Evolutionary conservation across 306 rosid genomes (phyloP), one percentile per base, ranked within the genome.

Genomic region (Prinsepia uniflora): DNA sequence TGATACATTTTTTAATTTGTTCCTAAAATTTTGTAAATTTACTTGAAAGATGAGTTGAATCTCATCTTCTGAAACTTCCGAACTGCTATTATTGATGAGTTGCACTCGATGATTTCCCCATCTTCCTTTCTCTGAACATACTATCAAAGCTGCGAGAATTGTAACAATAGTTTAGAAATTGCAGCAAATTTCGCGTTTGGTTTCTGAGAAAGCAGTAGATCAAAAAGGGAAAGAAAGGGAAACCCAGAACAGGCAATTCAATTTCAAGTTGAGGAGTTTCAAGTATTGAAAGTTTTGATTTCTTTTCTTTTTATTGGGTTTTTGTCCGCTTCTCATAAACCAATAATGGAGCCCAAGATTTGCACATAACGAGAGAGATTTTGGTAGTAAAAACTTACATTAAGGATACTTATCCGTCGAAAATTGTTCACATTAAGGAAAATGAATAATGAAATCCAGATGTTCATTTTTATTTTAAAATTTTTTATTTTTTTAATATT

Each of bases 31-130:
- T n/a, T n/a, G n/a, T n/a, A n/a, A n/a, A n/a, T n/a, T n/a, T n/a
- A n/a, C n/a, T n/a, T n/a, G n/a, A n/a, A n/a, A n/a, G n/a, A n/a
- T n/a, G n/a, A n/a, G n/a, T n/a, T n/a, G n/a, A n/a, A n/a, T n/a
- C n/a, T n/a, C n/a, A n/a, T n/a, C n/a, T n/a, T n/a, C n/a, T n/a
- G n/a, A n/a, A n/a, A n/a, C n/a, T n/a, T n/a, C n/a, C n/a, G n/a
- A n/a, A n/a, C n/a, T n/a, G n/a, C n/a, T n/a, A n/a, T n/a, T n/a
- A n/a, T n/a, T n/a, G n/a, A n/a, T n/a, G 68, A 5, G 78, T 50
- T 6, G 58, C 45, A 2, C 54, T 44, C 46, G 91, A 72, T 46
- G 91, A 75, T 85, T 87, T 95, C 15, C 97, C 97, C 97, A 90
- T 88, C 73, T 57, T 60, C 14, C 36, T 41, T 43, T 59, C 64